A percentile compares a stretch with the other conserved stretches of the same genome.
Evolutionary conservation across 257 asterid species (phyloP).

Genomic region (Rubia yunnanensis): DNA sequence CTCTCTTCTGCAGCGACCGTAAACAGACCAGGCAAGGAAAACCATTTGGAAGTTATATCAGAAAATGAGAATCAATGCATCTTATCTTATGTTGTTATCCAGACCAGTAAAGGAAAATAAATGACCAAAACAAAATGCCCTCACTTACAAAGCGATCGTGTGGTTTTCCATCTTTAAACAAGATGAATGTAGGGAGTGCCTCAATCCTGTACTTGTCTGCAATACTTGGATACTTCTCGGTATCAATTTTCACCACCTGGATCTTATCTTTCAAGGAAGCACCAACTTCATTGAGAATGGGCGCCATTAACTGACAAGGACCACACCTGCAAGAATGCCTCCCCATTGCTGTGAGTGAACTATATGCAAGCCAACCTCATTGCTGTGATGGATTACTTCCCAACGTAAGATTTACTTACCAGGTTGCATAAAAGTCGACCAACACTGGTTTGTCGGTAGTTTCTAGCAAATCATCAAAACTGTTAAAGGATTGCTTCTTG

Average conservation of each 20-base stretch:
- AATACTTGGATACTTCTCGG: constrained; percentile 77
- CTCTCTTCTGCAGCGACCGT: neutral
- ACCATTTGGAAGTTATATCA: neutral
- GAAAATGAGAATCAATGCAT: neutral
- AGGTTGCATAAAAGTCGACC: constrained; percentile 96
- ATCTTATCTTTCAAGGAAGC: constrained; percentile 58
- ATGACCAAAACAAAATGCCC: constrained; percentile 1
- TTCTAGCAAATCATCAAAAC: constrained; percentile 70
- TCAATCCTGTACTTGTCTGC: constrained; percentile 71
- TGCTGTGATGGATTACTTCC: neutral
- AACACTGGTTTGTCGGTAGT: constrained; percentile 72
- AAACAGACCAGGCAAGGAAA: neutral
- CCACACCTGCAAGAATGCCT: constrained; percentile 63
- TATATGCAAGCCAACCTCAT: neutral
- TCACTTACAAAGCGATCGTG: constrained; percentile 82
- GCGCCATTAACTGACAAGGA: constrained; percentile 94
- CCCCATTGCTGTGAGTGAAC: neutral
- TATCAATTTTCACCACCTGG: constrained; percentile 82
- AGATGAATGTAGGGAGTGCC: constrained; percentile 88
- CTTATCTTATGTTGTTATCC: neutral
- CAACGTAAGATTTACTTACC: constrained; percentile 33
- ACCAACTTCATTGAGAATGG: constrained; percentile 70
- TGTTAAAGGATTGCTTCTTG: constrained; percentile 68
- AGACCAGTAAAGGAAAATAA: neutral
- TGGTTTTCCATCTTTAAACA: constrained; percentile 87